phyloP scores from a whole-genome alignment of 2,329 filamentous ascomycete genomes.

The Penicillium sp. region DNA sequence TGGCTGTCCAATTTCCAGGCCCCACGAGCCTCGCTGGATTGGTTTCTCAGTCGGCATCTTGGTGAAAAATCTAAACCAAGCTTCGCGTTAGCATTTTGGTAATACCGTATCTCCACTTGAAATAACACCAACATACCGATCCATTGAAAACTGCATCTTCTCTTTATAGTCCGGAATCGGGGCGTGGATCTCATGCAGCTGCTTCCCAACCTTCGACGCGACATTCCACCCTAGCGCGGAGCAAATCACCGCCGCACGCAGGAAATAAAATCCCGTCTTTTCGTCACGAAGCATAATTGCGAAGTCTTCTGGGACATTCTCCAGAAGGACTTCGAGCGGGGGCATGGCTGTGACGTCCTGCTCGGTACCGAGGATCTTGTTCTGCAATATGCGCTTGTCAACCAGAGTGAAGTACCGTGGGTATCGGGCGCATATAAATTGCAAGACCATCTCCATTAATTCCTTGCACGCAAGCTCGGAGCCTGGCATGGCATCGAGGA shows the following conservation, averaged over 20 bases:
- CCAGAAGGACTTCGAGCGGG: constrained; percentile 68
- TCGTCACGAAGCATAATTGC: constrained; percentile 72
- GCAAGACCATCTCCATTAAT: constrained; percentile 80
- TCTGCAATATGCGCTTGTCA: constrained; percentile 61
- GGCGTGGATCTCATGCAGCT: constrained; percentile 69
- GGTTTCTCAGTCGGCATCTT: constrained; percentile 72
- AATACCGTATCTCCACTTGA: too few species aligned
- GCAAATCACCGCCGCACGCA: constrained; percentile 75
- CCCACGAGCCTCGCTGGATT: constrained; percentile 84
- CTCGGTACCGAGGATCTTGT: constrained; percentile 64
- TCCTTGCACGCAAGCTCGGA: constrained; percentile 80
- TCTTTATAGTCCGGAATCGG: constrained; percentile 80
- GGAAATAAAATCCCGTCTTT: constrained; percentile 67
- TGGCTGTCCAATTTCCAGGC: constrained; percentile 71
- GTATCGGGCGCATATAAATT: constrained; percentile 76
- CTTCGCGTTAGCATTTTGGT: background rate
- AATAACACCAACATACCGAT: constrained; percentile 56
- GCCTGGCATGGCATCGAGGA: constrained; percentile 70
- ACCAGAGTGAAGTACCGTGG: constrained; percentile 68
- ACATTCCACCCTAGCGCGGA: constrained; percentile 80
- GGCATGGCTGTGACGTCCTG: constrained; percentile 62
- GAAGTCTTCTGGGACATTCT: constrained; percentile 84
- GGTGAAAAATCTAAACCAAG: constrained; percentile 66
- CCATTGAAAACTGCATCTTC: constrained; percentile 87
- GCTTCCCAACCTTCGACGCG: constrained; percentile 68